Evolutionary conservation across 208 protist genomes (phyloP).

Genomic region (Trypanosoma caninum): DNA sequence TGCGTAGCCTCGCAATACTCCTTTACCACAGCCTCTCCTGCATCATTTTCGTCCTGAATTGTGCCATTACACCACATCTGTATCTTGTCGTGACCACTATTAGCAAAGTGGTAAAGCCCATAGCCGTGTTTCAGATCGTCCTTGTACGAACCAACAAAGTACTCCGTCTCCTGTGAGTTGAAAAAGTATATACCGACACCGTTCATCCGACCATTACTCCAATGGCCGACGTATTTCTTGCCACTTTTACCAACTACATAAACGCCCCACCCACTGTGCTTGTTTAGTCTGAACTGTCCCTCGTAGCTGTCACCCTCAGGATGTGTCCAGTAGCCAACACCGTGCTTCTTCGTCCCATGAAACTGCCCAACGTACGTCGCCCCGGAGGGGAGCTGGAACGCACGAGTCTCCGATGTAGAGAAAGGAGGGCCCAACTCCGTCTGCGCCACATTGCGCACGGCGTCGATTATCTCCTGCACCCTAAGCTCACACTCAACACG

Average conservation of each 20-base stretch:
- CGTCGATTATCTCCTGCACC: conserved; percentile 38
- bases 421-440: conserved; percentile 53
- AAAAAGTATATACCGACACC: conserved; percentile 90
- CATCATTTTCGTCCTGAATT: conserved; percentile 62
- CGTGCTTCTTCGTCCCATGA: conserved; percentile 86
- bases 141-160: conserved; percentile 80
- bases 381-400: conserved; percentile 87
- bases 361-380: conserved; percentile 88
- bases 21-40: conserved; percentile 34
- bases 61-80: conserved; percentile 78
- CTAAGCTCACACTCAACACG: conserved; percentile 44
- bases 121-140: conserved; percentile 82
- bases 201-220: conserved; percentile 86
- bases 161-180: conserved; percentile 83
- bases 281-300: conserved; percentile 84
- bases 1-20: conserved; percentile 55
- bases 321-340: conserved; percentile 82
- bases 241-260: conserved; percentile 84
- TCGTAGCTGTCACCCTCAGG: conserved; percentile 89
- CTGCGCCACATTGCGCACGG: conserved; percentile 59
- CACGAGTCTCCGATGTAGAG: conserved; percentile 59
- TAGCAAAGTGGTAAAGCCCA: conserved; percentile 85
- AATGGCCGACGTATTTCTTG: conserved; percentile 86
- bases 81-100: conserved; percentile 59
- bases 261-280: conserved; percentile 88